Evolutionary conservation across 2,329 filamentous ascomycete species (phyloP).

Genomic region (Penicillium nordicum): DNA sequence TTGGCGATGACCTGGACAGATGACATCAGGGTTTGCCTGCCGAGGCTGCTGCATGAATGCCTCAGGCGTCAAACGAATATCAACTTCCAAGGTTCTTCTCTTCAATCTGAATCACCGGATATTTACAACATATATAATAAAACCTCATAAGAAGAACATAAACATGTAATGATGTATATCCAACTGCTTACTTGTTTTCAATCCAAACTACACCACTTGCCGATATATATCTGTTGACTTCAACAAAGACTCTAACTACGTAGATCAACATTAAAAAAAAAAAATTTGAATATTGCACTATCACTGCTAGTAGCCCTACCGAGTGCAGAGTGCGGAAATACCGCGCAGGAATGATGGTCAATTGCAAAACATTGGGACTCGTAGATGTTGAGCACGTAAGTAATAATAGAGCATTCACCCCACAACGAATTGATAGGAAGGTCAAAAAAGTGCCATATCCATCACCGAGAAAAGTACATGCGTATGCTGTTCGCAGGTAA

Average conservation of each 20-base stretch:
- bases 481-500: too few relatives aligned
- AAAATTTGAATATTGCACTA: not conserved
- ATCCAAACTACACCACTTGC: not conserved
- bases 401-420: not conserved
- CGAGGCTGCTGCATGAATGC: constrained; percentile 2
- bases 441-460: too few relatives aligned
- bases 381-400: not conserved
- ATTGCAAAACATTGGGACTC: not conserved
- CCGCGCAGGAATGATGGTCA: not conserved
- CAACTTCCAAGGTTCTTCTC: not conserved
- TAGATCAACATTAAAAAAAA: not conserved
- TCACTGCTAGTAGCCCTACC: not conserved
- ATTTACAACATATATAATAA: not conserved
- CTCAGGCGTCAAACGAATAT: constrained; percentile 1
- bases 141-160: not conserved
- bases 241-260: not conserved
- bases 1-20: constrained; percentile 3
- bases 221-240: not conserved
- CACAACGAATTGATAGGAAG: too few relatives aligned
- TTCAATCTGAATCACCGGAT: not conserved
- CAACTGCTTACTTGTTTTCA: not conserved
- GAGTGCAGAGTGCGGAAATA: not conserved
- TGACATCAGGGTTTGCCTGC: constrained; percentile 13
- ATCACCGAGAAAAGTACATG: too few relatives aligned
- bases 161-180: not conserved